phyloP scores from a whole-genome alignment of 2,329 filamentous ascomycete genomes.

The Alternaria ethzedia region DNA sequence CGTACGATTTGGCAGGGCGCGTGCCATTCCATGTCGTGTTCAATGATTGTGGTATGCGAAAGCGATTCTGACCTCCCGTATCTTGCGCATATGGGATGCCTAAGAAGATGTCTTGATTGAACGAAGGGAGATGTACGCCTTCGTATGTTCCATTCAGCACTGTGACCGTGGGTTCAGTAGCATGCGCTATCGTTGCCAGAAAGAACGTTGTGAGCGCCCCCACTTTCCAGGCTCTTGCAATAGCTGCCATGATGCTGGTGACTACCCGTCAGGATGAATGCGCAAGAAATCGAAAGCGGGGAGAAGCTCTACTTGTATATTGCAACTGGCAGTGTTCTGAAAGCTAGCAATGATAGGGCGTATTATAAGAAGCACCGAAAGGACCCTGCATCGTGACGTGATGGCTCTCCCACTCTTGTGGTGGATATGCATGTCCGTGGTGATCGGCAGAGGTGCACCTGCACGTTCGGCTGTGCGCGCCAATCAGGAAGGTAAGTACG shows the following conservation, averaged over 20 bases:
- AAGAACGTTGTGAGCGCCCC: constrained; percentile 18
- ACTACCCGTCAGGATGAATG: background rate
- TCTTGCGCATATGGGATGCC: constrained; percentile 64
- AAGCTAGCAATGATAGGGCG: background rate
- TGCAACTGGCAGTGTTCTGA: constrained; percentile 11
- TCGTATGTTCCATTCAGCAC: constrained; percentile 47
- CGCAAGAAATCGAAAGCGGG: background rate
- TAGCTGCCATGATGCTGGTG: constrained; percentile 15
- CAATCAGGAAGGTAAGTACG: constrained; percentile 13
- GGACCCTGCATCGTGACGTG: constrained; percentile 11
- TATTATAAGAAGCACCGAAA: background rate
- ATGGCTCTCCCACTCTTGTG: constrained; percentile 8
- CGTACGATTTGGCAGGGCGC: constrained; percentile 50
- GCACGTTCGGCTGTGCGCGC: constrained; percentile 3
- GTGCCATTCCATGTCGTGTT: constrained; percentile 53
- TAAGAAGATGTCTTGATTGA: constrained; percentile 56
- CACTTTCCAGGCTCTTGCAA: constrained; percentile 27
- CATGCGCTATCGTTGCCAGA: constrained; percentile 17
- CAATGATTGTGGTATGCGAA: constrained; percentile 58
- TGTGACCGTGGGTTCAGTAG: constrained; percentile 31
- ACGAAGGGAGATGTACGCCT: constrained; percentile 39
- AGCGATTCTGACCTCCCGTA: constrained; percentile 61
- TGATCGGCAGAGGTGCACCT: constrained; percentile 11
- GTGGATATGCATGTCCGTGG: background rate
- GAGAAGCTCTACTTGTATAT: constrained; percentile 16